Evolutionary conservation across 257 asterid genomes (phyloP).

Genomic region (Scutellaria minor): DNA sequence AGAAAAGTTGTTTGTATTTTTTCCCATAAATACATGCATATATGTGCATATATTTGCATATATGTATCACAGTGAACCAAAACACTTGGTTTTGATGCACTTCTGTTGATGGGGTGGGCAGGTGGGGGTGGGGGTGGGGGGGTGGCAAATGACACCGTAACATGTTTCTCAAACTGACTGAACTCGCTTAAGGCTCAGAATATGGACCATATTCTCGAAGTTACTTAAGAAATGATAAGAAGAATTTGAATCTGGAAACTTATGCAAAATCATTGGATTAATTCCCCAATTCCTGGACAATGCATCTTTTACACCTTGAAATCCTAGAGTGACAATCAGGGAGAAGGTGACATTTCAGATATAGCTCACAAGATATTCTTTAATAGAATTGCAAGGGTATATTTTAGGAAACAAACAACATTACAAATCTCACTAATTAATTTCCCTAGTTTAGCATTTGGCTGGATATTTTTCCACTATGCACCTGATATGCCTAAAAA

Average conservation of each 20-base stretch:
- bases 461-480: background rate
- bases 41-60: too few species aligned
- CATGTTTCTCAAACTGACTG: background rate
- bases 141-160: background rate
- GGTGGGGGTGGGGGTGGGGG: background rate
- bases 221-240: background rate
- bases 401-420: background rate
- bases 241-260: background rate
- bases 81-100: background rate
- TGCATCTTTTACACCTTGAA: constrained; percentile 6
- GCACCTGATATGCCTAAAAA: background rate
- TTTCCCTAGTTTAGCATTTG: background rate
- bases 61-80: background rate
- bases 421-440: background rate
- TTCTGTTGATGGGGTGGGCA: background rate
- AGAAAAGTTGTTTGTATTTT: too few species aligned
- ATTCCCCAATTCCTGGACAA: constrained; percentile 13
- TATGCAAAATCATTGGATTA: background rate
- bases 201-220: background rate
- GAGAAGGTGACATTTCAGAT: background rate
- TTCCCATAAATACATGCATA: too few species aligned
- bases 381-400: background rate
- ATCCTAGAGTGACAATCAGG: background rate
- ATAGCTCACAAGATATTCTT: background rate
- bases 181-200: background rate